Evolutionary conservation across 495 filamentous ascomycete species (phyloP), one percentile per base, ranked within the genome.

Genomic region (Aspergillus homomorphus): DNA sequence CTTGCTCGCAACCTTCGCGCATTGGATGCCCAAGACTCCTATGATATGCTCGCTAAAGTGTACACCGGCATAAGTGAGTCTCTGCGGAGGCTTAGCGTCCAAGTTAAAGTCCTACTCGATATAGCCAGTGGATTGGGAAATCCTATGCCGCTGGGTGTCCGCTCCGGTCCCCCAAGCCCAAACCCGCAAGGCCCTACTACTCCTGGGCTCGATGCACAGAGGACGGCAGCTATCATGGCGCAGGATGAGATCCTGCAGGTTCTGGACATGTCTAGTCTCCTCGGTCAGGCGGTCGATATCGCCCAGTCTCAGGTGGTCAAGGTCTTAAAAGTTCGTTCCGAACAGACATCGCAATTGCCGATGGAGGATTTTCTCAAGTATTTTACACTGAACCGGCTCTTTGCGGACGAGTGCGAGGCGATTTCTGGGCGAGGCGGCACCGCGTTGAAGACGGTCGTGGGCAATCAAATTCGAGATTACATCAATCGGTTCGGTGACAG

Each of bases 361-460:
- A 81, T 90, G n/a, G 72, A 84, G 55, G 80, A 83, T 59, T 98
- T 99, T 69, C 69, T 98, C 22, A 86, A 91, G 52, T 98, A 98
- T 67, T 96, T 97, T 67, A 92, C 84, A 8, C 83, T 99, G 19
- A 98, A 97, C 62, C 84, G 92, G 23, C 84, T 96, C 21, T 99
- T 98, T 66, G 90, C 91, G 8, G 95, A 96, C 63, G 94, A 99
- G 68, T 99, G 94, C 64, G 94, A 99, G 70, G 90, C 94, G 3
- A 90, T 97, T 16, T 96, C 91, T 15, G 94, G 94, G 3, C 84
- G 94, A 54, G 86, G 90, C 53, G 92, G 92, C 2, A 87, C 85
- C 6, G 81, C 87, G 1, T 77, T 98, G 24, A 96, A 96, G 69
- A 93, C 84, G 3, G 81, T 96, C 1, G 90, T 98, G 41, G 93